phyloP scores from a whole-genome alignment of 257 asterid species.

The Vinca minor region DNA sequence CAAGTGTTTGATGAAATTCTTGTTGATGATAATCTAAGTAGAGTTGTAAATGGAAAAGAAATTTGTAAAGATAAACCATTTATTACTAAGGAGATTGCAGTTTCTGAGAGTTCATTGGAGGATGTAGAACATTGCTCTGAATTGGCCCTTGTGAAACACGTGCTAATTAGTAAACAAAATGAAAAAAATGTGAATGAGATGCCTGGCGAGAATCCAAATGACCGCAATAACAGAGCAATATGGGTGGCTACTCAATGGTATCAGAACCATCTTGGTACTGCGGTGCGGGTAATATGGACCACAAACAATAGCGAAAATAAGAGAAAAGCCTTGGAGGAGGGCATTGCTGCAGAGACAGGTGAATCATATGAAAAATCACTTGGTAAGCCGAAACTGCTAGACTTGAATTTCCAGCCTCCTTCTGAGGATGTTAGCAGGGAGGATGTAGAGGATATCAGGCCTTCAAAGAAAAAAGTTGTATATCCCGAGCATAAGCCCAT shows the following conservation, averaged over 20 bases:
- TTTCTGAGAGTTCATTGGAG: too few species aligned
- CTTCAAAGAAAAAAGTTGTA: constrained; percentile 77
- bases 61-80: too few species aligned
- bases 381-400: constrained; percentile 79
- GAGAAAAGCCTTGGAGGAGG: constrained; percentile 71
- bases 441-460: constrained; percentile 84
- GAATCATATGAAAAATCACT: constrained; percentile 87
- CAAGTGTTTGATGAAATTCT: too few species aligned
- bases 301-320: constrained; percentile 88
- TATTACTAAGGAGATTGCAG: too few species aligned
- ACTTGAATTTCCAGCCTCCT: constrained; percentile 78
- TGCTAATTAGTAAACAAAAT: too few species aligned
- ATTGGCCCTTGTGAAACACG: too few species aligned
- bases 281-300: constrained; percentile 52
- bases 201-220: constrained; percentile 87
- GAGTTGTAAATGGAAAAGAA: too few species aligned
- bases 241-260: constrained; percentile 93
- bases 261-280: constrained; percentile 72
- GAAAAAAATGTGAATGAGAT: constrained; percentile 78
- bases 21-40: too few species aligned
- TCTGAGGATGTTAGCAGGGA: constrained; percentile 69
- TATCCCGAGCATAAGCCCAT: constrained; percentile 95
- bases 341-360: constrained; percentile 93
- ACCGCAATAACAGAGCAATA: constrained; percentile 94
- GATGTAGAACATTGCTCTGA: too few species aligned